Conservation (phyloP, 2,329 filamentous ascomycete genomes). For the Alternaria panax region DNA sequence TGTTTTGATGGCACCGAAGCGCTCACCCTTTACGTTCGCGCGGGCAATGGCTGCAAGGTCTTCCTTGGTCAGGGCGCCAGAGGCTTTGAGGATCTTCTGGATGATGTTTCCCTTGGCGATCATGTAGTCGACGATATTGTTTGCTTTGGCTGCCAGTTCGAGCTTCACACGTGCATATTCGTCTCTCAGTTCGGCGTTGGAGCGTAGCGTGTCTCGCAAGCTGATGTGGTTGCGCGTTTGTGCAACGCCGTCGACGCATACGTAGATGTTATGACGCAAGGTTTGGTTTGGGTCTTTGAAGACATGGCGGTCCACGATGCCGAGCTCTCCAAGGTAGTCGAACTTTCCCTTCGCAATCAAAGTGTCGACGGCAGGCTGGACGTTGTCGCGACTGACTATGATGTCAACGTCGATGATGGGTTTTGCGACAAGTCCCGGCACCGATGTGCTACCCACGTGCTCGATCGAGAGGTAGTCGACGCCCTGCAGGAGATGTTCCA, state of each 20-base stretch:
- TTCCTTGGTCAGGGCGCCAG: constrained; percentile 24
- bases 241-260: constrained; percentile 45
- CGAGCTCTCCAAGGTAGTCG: constrained; percentile 47
- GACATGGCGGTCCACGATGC: constrained; percentile 46
- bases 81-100: constrained; percentile 28
- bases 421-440: constrained; percentile 46
- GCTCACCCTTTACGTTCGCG: constrained; percentile 25
- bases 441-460: constrained; percentile 51
- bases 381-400: constrained; percentile 34
- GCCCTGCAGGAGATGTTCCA: constrained; percentile 25
- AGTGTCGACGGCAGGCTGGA: constrained; percentile 38
- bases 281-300: constrained; percentile 43
- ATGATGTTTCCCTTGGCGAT: constrained; percentile 29
- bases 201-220: constrained; percentile 46
- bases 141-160: constrained; percentile 25
- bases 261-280: constrained; percentile 46
- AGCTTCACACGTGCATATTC: constrained; percentile 37
- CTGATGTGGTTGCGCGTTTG: constrained; percentile 50
- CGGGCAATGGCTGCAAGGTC: constrained; percentile 28
- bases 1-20: constrained; percentile 29
- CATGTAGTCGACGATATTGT: constrained; percentile 32
- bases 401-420: constrained; percentile 51
- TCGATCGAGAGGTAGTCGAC: constrained; percentile 38
- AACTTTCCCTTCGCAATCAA: constrained; percentile 45
- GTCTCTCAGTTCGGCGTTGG: constrained; percentile 40